Conservation (phyloP, 2,329 filamentous ascomycete species). For the Tolypocladium amazonense region DNA sequence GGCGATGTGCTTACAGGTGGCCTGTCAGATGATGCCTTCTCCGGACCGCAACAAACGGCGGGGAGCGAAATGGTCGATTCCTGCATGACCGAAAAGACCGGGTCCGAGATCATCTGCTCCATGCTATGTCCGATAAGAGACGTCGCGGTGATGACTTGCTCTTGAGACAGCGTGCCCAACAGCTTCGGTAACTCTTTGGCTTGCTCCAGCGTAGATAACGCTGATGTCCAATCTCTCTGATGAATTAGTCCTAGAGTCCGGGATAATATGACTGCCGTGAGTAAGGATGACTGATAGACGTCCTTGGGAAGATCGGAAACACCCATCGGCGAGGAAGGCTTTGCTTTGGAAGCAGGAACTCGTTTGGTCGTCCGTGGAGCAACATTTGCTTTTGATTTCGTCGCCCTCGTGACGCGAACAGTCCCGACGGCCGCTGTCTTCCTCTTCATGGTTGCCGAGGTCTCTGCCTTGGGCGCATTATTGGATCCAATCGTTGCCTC, state of each 20-base stretch:
- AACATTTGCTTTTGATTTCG: constrained; percentile 5
- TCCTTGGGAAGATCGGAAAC: constrained; percentile 16
- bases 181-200: constrained; percentile 33
- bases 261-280: constrained; percentile 23
- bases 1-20: constrained; percentile 23
- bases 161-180: constrained; percentile 27
- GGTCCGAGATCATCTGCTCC: constrained; percentile 64
- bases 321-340: constrained; percentile 7
- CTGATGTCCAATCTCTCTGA: constrained; percentile 46
- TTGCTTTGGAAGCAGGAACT: constrained; percentile 10
- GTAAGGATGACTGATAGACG: constrained; percentile 24
- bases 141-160: constrained; percentile 55
- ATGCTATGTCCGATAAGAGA: constrained; percentile 59
- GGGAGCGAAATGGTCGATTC: constrained; percentile 90
- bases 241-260: constrained; percentile 34
- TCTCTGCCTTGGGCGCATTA: not conserved
- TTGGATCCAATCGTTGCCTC: constrained; percentile 2
- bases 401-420: constrained; percentile 13
- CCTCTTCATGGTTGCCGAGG: not conserved
- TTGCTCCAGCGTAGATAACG: constrained; percentile 42
- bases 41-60: constrained; percentile 41
- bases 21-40: constrained; percentile 26
- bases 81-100: constrained; percentile 79
- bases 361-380: constrained; percentile 5
- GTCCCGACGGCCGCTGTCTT: constrained; percentile 12